These are phyloP conservation scores for Nemania sp. DNA, from an alignment of 2,329 filamentous ascomycete genomes.

Conservation along the genomic window DNA sequence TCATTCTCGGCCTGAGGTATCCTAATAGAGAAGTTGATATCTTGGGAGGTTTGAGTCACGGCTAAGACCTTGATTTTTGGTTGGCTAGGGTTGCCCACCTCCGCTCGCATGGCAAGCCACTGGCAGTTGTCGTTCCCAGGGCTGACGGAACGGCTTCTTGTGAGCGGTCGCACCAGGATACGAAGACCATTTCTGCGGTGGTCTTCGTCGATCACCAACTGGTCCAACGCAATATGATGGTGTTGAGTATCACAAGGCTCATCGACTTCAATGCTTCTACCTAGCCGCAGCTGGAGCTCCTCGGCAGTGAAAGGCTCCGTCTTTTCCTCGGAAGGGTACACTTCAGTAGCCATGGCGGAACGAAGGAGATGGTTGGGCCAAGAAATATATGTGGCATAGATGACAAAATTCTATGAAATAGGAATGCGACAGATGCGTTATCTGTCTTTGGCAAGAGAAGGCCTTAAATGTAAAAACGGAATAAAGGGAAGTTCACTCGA, in stretches of 20 bases:
- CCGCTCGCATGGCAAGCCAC: constrained; percentile 60
- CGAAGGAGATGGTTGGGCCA: constrained; percentile 22
- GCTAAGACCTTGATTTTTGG: constrained; percentile 62
- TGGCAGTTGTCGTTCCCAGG: constrained; percentile 61
- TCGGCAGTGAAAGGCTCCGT: constrained; percentile 63
- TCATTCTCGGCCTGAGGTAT: constrained; percentile 54
- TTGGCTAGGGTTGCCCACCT: constrained; percentile 55
- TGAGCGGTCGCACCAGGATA: constrained; percentile 60
- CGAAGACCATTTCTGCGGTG: constrained; percentile 61
- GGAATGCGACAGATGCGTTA: constrained; percentile 6
- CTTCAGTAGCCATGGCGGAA: constrained; percentile 52
- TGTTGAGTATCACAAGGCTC: constrained; percentile 46
- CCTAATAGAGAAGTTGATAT: constrained; percentile 64
- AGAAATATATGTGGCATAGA: constrained; percentile 16
- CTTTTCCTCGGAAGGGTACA: constrained; percentile 54
- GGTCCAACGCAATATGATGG: constrained; percentile 57
- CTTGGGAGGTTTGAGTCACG: constrained; percentile 62
- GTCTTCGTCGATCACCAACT: constrained; percentile 55
- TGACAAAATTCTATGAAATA: constrained; percentile 7
- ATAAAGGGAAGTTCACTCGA: constrained; percentile 20
- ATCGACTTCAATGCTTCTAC: constrained; percentile 50
- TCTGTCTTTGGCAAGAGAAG: constrained; percentile 19
- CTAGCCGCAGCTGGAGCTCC: constrained; percentile 57
- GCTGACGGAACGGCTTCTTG: constrained; percentile 58
- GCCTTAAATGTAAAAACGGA: constrained; percentile 21